Percentiles rank a stretch among this genome's conserved stretches.
These are phyloP conservation scores for Ophiobolus disseminans DNA, from an alignment of 2,329 filamentous ascomycete genomes.

Conservation along the genomic window DNA sequence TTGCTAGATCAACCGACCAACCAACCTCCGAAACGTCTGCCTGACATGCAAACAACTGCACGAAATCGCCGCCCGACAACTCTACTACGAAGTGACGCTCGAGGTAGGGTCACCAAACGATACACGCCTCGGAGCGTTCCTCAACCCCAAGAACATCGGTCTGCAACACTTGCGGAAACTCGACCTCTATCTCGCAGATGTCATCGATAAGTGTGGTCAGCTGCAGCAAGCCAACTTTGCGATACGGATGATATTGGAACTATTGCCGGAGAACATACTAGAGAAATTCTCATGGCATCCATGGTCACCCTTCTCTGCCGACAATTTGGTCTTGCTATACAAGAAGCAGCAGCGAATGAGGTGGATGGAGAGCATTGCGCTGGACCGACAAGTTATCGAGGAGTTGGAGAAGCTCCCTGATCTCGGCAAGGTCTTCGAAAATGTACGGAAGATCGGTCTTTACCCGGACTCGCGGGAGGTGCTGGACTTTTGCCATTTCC, in stretches of 20 bases:
- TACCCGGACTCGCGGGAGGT: slow-evolving; percentile 57
- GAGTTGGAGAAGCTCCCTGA: slow-evolving; percentile 52
- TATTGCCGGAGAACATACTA: slow-evolving; percentile 57
- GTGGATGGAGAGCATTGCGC: slow-evolving; percentile 57
- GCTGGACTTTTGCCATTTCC: slow-evolving; percentile 52
- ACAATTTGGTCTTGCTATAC: slow-evolving; percentile 57
- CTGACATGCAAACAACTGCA: slow-evolving; percentile 57
- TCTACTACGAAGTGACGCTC: slow-evolving; percentile 57
- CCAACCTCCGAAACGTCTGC: slow-evolving; percentile 57
- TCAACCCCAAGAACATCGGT: slow-evolving; percentile 57
- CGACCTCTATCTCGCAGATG: slow-evolving; percentile 55
- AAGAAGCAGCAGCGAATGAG: slow-evolving; percentile 58
- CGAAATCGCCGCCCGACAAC: slow-evolving; percentile 53
- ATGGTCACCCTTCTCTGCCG: slow-evolving; percentile 56
- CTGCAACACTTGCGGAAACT: slow-evolving; percentile 56
- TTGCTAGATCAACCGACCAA: slow-evolving; percentile 52
- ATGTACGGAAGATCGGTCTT: slow-evolving; percentile 54
- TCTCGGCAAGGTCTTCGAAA: slow-evolving; percentile 51
- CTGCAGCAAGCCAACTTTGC: slow-evolving; percentile 56
- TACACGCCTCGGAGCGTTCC: slow-evolving; percentile 53
- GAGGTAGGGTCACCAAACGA: slow-evolving; percentile 56
- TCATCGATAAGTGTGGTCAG: slow-evolving; percentile 54
- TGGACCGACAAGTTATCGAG: slow-evolving; percentile 52
- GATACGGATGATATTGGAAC: slow-evolving; percentile 57
- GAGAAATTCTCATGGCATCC: slow-evolving; percentile 61